A percentile compares a stretch with the other conserved stretches of the same genome.
Conservation (phyloP, 257 asterid species). For the Solanum chmielewskii region DNA sequence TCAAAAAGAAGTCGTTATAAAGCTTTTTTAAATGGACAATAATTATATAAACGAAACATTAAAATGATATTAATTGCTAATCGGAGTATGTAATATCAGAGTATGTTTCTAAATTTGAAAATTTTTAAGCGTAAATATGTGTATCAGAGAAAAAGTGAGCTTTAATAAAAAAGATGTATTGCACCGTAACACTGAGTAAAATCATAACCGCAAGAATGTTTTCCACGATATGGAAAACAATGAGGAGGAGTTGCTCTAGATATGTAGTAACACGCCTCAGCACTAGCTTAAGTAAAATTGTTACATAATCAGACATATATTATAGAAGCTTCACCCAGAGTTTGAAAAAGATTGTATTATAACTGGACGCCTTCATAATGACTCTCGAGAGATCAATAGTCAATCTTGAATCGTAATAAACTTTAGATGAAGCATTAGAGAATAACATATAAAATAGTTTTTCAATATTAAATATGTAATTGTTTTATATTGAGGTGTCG, state of each 20-base stretch:
- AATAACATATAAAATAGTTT: neutral
- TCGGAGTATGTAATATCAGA: neutral
- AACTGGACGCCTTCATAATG: no score
- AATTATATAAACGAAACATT: neutral
- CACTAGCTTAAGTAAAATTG: neutral
- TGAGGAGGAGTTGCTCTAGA: neutral
- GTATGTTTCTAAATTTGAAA: neutral
- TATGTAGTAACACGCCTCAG: neutral
- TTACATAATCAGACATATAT: no score
- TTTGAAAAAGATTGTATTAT: no score
- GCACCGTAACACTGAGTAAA: fast-evolving
- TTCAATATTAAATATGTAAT: no score
- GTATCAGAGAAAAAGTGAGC: neutral
- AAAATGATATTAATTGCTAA: neutral
- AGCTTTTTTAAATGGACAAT: neutral
- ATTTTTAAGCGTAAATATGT: neutral
- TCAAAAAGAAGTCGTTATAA: neutral
- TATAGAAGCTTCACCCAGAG: no score
- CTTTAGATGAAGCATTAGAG: no score
- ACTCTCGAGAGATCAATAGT: no score
- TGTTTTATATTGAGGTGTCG: no score
- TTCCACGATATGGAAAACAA: neutral
- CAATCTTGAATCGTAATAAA: no score
- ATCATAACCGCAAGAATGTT: fast-evolving
- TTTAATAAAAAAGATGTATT: neutral